Base-by-base conservation (phyloP, 2,329 filamentous ascomycete species). In the Capronia epimyces region DNA sequence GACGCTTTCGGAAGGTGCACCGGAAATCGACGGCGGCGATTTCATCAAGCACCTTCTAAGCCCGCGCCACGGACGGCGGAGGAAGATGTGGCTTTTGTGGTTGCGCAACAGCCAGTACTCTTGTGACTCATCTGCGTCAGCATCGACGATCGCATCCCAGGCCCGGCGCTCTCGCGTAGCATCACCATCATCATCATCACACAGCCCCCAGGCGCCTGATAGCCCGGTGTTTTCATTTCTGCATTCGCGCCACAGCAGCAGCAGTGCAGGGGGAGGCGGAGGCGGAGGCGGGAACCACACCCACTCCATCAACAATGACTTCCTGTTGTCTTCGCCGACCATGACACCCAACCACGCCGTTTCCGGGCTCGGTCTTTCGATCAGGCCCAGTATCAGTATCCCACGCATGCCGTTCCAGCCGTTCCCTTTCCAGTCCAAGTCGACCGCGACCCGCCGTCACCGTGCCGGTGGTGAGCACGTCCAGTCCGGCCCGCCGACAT, bases 21-120 rank as follows among this genome's bases (percentile, higher is more conserved):
- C 36, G 10, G 53, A 48, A 1, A 53, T 59, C 48, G 50, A 60
- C 37, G 46, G 50, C 31, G 32, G 37, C 12, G 54, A 58, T 36
- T 60, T 62, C 31, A 20, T 56, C 2, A 37, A 45, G 10, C 54
- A 59, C 27, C 46, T 62, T 6, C 43, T 37, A 6, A 50, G 53
- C 13, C 60, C 60, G 18, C 48, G 42, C 8, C 32, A 52, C 15
- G 58, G 59, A 10, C 53, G 50, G 5, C 52, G 55, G n/a, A 47
- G 59, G 12, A 61, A 60, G 39, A 42, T 49, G 37, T 63, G 56
- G 56, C 55, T 61, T 12, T 50, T 60, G 39, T 61, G 59, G 58
- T 55, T 62, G 8, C 56, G 59, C 29, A 59, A 58, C 40, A 44
- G 46, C 24, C 57, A 62, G 31, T 18, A 42, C 34, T 18, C 34